Percentiles rank a stretch among this genome's conserved stretches.
Conservation (phyloP, 805 yeast species). For the Nakazawaea laoshanensis region DNA sequence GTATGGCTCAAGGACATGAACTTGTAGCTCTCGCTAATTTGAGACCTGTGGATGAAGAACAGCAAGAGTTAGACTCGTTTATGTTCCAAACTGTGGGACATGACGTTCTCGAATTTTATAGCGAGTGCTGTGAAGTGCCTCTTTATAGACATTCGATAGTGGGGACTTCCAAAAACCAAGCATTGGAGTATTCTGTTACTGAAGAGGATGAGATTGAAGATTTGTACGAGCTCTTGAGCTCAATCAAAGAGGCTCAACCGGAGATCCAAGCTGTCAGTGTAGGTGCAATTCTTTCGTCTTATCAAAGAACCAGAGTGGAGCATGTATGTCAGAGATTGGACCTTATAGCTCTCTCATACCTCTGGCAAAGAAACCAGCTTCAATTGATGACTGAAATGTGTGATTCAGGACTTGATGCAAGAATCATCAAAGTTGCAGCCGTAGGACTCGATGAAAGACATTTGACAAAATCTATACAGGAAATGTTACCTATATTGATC, state of each 20-base stretch:
- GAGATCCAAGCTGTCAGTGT: conserved; percentile 82
- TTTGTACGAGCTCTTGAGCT: conserved; percentile 42
- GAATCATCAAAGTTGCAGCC: conserved; percentile 89
- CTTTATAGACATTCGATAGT: conserved; percentile 59
- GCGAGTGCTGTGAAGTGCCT: conserved; percentile 71
- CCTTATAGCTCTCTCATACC: conserved; percentile 59
- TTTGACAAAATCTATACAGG: conserved; percentile 59
- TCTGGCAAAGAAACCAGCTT: conserved; percentile 86
- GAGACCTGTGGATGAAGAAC: conserved; percentile 41
- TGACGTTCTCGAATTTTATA: conserved; percentile 57
- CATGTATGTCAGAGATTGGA: conserved; percentile 74
- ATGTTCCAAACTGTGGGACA: conserved; percentile 99
- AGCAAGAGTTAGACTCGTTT: conserved; percentile 80
- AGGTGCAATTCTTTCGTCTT: conserved; percentile 94
- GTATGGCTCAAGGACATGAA: conserved; percentile 80
- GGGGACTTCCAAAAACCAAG: conserved; percentile 56
- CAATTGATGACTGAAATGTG: conserved; percentile 82
- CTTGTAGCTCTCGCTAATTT: conserved; percentile 79
- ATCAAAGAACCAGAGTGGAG: conserved; percentile 91
- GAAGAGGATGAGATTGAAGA: conserved; percentile 85
- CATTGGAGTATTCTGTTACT: conserved; percentile 63
- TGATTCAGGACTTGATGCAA: conserved; percentile 59
- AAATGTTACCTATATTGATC: conserved; percentile 50
- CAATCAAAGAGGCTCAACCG: conserved; percentile 48
- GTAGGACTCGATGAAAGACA: conserved; percentile 63